Conservation (phyloP, 179 eudicot genomes). For the Spergularia azorica region DNA sequence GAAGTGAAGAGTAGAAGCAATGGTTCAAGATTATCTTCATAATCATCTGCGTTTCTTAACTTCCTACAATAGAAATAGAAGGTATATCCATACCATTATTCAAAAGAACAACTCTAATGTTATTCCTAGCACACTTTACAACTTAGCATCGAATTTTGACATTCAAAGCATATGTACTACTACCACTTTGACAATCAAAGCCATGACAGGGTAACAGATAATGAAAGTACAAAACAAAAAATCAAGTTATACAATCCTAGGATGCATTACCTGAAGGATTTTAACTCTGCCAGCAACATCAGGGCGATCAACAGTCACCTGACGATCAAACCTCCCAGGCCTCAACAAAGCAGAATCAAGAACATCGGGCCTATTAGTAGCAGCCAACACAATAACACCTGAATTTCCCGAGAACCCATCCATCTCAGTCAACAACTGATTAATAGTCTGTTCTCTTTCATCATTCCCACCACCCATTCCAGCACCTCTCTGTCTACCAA, state of each 20-base stretch:
- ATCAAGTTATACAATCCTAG: not conserved
- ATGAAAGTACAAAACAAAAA: not conserved
- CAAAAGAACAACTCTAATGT: not conserved
- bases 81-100: not conserved
- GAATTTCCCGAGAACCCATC: slow-evolving; percentile 97
- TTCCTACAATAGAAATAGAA: not conserved
- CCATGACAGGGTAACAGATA: not conserved
- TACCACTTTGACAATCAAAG: not conserved
- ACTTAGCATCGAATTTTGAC: not conserved
- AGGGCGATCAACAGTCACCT: slow-evolving; percentile 95
- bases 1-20: not conserved
- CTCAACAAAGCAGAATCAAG: slow-evolving; percentile 96
- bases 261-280: slow-evolving; percentile 77
- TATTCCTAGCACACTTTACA: not conserved
- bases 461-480: slow-evolving; percentile 98
- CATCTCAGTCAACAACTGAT: slow-evolving; percentile 99
- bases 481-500: slow-evolving; percentile 98
- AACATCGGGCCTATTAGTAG: slow-evolving; percentile 96
- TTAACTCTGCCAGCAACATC: slow-evolving; percentile 98
- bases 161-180: not conserved
- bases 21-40: not conserved
- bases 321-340: slow-evolving; percentile 99
- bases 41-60: not conserved
- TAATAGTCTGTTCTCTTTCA: slow-evolving; percentile 98
- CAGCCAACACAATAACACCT: slow-evolving; percentile 95